These are phyloP conservation scores for Leishmania mexicana DNA, from an alignment of 208 protist species.

Conservation along the genomic window DNA sequence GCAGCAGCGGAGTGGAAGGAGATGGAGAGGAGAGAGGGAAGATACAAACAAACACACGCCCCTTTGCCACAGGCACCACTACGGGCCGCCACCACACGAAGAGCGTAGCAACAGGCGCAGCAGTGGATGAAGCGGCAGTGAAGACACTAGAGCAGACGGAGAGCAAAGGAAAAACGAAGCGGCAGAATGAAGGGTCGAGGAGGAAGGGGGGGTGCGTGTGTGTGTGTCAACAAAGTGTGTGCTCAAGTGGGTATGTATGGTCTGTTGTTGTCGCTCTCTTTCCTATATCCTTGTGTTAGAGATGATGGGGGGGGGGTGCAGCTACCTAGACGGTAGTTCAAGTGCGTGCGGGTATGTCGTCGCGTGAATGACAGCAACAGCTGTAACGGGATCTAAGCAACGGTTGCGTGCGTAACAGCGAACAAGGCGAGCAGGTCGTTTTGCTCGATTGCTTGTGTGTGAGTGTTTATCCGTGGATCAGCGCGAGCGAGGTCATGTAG, in stretches of 20 bases:
- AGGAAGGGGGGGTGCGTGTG: not conserved
- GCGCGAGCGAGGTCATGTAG: not conserved
- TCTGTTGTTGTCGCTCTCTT: not conserved
- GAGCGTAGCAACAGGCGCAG: not conserved
- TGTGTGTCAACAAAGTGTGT: not conserved
- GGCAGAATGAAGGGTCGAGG: not conserved
- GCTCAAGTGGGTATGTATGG: not conserved
- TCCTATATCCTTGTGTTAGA: not conserved
- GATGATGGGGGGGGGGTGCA: not conserved
- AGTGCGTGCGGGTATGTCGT: not conserved
- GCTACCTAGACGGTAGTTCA: not conserved
- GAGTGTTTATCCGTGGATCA: not conserved
- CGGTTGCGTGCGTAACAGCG: not conserved
- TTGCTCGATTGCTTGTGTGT: not conserved
- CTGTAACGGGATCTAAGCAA: not conserved
- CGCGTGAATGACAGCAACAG: not conserved
- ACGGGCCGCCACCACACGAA: not conserved
- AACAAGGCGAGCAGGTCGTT: not conserved
- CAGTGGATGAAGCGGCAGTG: slow-evolving; percentile 1
- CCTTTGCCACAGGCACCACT: not conserved
- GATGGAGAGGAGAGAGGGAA: too few relatives aligned
- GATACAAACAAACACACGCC: not conserved
- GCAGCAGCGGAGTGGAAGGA: slow-evolving; percentile 2
- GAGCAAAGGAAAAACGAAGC: not conserved
- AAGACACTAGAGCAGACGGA: not conserved